phyloP scores from a whole-genome alignment of 306 rosid species.

The Carpinus viminea region DNA sequence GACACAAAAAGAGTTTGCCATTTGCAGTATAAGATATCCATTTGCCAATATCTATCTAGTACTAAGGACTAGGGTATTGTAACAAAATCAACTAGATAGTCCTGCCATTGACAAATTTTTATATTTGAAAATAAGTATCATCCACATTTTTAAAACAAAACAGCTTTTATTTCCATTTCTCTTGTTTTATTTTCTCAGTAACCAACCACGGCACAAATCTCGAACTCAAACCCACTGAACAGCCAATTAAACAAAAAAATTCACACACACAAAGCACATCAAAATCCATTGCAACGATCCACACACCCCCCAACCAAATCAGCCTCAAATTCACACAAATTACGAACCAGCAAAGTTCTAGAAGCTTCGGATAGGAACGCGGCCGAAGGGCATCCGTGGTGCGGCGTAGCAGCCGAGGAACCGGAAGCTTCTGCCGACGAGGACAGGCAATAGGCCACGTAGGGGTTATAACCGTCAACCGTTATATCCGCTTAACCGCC shows the following conservation, averaged over 20 bases:
- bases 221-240: slow-evolving; percentile 5
- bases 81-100: slow-evolving; percentile 52
- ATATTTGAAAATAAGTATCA: slow-evolving; percentile 21
- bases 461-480: too few species aligned
- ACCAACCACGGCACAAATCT: slow-evolving; percentile 22
- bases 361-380: slow-evolving; percentile 68
- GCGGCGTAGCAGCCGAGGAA: slow-evolving; percentile 33
- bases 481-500: too few species aligned
- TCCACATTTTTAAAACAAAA: slow-evolving; percentile 10
- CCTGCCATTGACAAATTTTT: slow-evolving; percentile 59
- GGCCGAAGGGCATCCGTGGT: slow-evolving; percentile 51
- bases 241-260: not conserved
- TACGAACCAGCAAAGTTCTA: slow-evolving; percentile 85
- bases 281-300: slow-evolving; percentile 37
- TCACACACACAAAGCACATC: not conserved
- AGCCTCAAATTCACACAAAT: not conserved
- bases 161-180: not conserved
- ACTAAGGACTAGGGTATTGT: too few species aligned
- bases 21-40: too few species aligned
- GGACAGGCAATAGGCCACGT: slow-evolving; percentile 87
- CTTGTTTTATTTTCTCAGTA: not conserved
- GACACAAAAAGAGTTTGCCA: too few species aligned
- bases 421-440: slow-evolving; percentile 37
- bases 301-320: slow-evolving; percentile 12
- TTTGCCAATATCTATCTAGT: too few species aligned